These are phyloP conservation scores for Talaromyces funiculosus DNA, from an alignment of 2,329 filamentous ascomycete genomes.

Conservation along the genomic window DNA sequence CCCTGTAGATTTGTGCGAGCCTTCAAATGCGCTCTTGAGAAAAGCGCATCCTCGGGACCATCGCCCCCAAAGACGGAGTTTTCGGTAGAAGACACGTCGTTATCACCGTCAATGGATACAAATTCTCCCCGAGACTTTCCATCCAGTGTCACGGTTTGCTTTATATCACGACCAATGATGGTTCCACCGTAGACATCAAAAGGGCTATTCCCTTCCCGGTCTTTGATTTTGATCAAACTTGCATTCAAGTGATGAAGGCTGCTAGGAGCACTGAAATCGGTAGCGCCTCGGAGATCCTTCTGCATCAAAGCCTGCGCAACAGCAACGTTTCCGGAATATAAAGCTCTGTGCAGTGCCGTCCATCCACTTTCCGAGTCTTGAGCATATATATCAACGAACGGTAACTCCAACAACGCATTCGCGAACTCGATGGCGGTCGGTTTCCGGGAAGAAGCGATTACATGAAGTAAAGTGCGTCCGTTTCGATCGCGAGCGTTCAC, in stretches of 20 bases:
- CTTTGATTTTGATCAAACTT: conserved; percentile 87
- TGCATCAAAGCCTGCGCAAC: conserved; percentile 77
- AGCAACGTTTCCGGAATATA: conserved; percentile 84
- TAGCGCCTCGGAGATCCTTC: conserved; percentile 64
- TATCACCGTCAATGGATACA: conserved; percentile 44
- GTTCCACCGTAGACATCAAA: conserved; percentile 89
- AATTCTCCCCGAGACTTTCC: conserved; percentile 30
- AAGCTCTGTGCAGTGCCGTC: conserved; percentile 86
- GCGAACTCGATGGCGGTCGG: conserved; percentile 69
- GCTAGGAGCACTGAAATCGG: conserved; percentile 53
- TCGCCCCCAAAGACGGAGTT: conserved; percentile 42
- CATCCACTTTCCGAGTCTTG: conserved; percentile 91
- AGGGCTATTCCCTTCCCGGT: conserved; percentile 88
- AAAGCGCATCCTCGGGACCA: conserved; percentile 34
- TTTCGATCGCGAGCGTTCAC: conserved; percentile 78
- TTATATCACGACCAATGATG: conserved; percentile 69
- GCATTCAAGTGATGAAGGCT: conserved; percentile 58
- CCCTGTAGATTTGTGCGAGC: conserved; percentile 49
- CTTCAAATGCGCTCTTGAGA: conserved; percentile 21
- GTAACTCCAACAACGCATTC: conserved; percentile 71
- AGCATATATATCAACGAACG: conserved; percentile 74
- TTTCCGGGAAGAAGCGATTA: conserved; percentile 70
- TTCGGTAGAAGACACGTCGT: conserved; percentile 24
- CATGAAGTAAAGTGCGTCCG: conserved; percentile 77
- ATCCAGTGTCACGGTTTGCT: conserved; percentile 26